Percentiles rank a stretch among this genome's conserved stretches.
phyloP scores from a whole-genome alignment of 179 eudicot genomes.

The Actinidia arguta region DNA sequence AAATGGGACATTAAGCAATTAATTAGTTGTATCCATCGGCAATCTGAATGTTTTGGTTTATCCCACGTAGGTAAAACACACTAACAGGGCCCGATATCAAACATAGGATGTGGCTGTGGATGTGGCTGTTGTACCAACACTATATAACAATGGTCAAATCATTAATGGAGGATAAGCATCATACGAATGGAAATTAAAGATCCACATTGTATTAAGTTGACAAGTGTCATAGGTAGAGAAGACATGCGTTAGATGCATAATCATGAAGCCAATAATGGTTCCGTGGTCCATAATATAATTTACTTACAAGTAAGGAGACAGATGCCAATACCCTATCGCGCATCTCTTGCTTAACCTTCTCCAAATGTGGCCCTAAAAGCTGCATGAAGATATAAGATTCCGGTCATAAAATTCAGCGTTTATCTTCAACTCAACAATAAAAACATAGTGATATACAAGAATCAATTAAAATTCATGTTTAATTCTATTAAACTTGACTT shows the following conservation, averaged over 20 bases:
- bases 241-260: background rate
- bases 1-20: background rate
- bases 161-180: background rate
- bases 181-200: background rate
- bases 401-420: background rate
- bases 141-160: background rate
- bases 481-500: too few species aligned
- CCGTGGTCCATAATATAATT: background rate
- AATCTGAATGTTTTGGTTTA: background rate
- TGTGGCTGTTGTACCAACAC: background rate
- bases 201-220: background rate
- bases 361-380: constrained; percentile 84
- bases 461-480: too few species aligned
- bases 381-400: constrained; percentile 39
- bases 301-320: constrained; percentile 2
- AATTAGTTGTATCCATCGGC: background rate
- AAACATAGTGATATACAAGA: too few species aligned
- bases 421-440: too few species aligned
- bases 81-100: background rate
- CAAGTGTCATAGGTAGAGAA: background rate
- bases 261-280: background rate
- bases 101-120: too few species aligned
- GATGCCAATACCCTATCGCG: constrained; percentile 53
- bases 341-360: constrained; percentile 79
- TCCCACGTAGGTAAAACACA: background rate